Evolutionary conservation across 768 basidiomycete species (phyloP), one percentile per base, ranked within the genome.

Genomic region (Chalciporus sphaerocephalus): DNA sequence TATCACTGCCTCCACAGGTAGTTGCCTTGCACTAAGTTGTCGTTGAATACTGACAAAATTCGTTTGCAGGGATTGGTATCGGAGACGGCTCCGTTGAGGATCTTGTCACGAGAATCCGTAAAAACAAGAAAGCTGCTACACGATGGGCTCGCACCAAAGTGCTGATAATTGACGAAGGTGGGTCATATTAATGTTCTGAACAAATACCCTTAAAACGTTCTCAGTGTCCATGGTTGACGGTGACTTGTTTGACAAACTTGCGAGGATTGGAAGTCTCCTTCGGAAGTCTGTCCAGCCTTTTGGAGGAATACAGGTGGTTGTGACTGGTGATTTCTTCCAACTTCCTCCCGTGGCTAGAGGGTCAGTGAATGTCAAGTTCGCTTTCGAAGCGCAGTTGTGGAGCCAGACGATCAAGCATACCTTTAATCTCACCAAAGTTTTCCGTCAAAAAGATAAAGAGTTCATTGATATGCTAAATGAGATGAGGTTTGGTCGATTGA

Each of bases 301-400:
- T 49, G 96, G 96, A 28, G 96, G 92, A 2, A 94, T 98, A 21
- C 95, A 98, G 74, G 68, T 97, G 32, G 74, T 98, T 48, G 84
- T 97, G 18, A 95, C 93, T 2, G 96, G 96, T 7, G 96, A 99
- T 61, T 98, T 98, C 70, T 97, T 98, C 71, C 95, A 99, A 63
- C 78, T 99, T 5, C 96, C 96, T 0, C 96, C 96, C 2, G 93
- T 98, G 0, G 72, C 73, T 6, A 93, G 84, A 62, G 73, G 76
- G 20, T 44, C 60, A n/a, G 61, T 61, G 0, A 52, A 66, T 42
- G 79, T 88, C 34, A 91, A 84, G 58, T 98, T 97, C 57, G 92
- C 91, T 1, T 99, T 99, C 59, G 93, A 99, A 58, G 93, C 92
- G 0, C 67, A 77, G 15, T 64, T 69, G 43, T 97, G 96, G 96